These are phyloP conservation scores for Jacaranda copaia DNA, from an alignment of 257 asterid genomes.

Conservation along the genomic window DNA sequence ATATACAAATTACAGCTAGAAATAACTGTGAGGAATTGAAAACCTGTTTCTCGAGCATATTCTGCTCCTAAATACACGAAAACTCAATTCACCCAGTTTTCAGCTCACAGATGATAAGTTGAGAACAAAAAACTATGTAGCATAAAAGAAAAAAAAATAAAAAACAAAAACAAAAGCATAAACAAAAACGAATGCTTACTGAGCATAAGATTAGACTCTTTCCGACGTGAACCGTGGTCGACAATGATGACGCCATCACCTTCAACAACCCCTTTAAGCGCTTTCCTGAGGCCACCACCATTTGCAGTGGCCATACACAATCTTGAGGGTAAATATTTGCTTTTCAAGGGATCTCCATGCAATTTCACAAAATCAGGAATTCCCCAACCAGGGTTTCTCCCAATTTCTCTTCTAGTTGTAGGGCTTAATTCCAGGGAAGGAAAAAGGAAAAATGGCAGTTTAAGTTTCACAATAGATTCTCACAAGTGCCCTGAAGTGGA, in stretches of 20 bases:
- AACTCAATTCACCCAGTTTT: constrained; percentile 14
- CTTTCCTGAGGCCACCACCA: constrained; percentile 69
- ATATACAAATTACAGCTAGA: neutral
- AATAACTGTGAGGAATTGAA: neutral
- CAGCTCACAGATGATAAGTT: neutral
- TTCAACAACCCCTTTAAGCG: constrained; percentile 52
- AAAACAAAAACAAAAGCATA: too few species aligned
- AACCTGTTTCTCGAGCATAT: too few species aligned
- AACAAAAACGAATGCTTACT: constrained; percentile 52
- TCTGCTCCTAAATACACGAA: neutral
- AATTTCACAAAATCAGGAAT: constrained; percentile 56
- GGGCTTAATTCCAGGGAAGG: constrained; percentile 42
- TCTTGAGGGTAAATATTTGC: constrained; percentile 48
- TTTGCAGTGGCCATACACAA: constrained; percentile 68
- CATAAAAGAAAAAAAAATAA: neutral
- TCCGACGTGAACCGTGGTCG: constrained; percentile 96
- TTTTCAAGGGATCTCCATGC: constrained; percentile 45
- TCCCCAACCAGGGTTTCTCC: constrained; percentile 46
- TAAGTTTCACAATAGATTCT: neutral
- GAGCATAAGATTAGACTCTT: constrained; percentile 89
- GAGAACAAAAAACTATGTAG: neutral
- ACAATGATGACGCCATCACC: constrained; percentile 88
- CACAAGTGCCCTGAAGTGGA: neutral
- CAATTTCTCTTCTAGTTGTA: constrained; percentile 45
- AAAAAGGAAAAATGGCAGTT: neutral